Evolutionary conservation across 192 early-diverging fungal genomes (phyloP).

Genomic region (Pilobolus umbonatus): DNA sequence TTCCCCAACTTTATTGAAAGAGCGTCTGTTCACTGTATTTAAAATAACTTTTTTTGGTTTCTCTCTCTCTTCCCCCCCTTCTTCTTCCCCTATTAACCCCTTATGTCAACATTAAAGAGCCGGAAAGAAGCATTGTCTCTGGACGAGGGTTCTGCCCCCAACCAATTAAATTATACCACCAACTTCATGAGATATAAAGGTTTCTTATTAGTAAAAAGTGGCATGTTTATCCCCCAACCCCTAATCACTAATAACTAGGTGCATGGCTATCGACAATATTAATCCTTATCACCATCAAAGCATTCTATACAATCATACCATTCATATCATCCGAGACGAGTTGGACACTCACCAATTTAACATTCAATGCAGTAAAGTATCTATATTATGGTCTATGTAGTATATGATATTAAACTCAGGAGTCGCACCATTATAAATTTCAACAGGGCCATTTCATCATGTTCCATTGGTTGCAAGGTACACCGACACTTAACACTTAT

Average conservation of each 20-base stretch:
- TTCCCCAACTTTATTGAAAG: too few species aligned
- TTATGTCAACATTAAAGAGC: too few species aligned
- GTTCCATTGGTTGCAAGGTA: constrained; percentile 96
- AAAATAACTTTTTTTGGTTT: too few species aligned
- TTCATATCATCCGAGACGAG: constrained; percentile 89
- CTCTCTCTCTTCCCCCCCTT: too few species aligned
- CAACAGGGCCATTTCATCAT: constrained; percentile 87
- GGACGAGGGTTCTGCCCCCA: constrained; percentile 8
- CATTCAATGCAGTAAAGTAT: constrained; percentile 77
- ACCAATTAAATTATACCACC: neutral
- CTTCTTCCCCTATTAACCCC: too few species aligned
- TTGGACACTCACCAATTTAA: constrained; percentile 95
- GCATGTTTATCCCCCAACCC: neutral
- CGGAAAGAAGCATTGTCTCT: neutral
- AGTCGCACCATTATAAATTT: neutral
- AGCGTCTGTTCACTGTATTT: too few species aligned
- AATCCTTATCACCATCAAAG: constrained; percentile 70
- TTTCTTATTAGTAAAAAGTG: neutral
- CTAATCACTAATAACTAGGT: constrained; percentile 46
- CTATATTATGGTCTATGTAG: neutral
- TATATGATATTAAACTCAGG: neutral
- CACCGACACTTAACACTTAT: constrained; percentile 88
- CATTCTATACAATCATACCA: constrained; percentile 79
- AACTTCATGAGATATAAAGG: constrained; percentile 11
- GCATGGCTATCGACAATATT: constrained; percentile 91